Percentiles rank a stretch among this genome's conserved stretches.
These are phyloP conservation scores for Cerioporus squamosus DNA, from an alignment of 1,284 basidiomycete species.

Conservation along the genomic window DNA sequence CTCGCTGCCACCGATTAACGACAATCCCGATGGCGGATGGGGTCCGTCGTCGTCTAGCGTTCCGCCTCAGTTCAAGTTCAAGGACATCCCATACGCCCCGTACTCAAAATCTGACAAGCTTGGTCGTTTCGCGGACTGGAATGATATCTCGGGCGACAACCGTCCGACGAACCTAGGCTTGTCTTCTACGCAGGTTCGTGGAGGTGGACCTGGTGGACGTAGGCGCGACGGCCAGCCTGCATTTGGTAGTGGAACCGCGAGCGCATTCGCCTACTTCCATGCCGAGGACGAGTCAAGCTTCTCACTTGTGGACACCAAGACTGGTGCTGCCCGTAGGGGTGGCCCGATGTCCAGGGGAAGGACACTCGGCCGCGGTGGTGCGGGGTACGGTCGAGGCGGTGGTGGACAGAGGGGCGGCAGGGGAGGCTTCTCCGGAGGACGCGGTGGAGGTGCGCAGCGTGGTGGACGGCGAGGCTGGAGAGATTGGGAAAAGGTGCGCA, in stretches of 20 bases:
- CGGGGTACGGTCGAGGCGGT: conserved; percentile 45
- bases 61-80: conserved; percentile 83
- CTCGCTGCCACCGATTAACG: conserved; percentile 76
- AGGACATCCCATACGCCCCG: conserved; percentile 94
- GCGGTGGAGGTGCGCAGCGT: conserved; percentile 50
- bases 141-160: conserved; percentile 70
- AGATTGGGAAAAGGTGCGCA: conserved; percentile 90
- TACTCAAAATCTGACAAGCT: conserved; percentile 99
- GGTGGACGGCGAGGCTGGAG: conserved; percentile 85
- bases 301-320: conserved; percentile 93
- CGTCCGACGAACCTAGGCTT: conserved; percentile 61
- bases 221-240: conserved; percentile 71
- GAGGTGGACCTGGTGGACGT: conserved; percentile 50
- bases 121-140: conserved; percentile 98
- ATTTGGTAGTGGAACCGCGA: conserved; percentile 84
- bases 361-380: conserved; percentile 47
- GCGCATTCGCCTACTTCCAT: conserved; percentile 98
- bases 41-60: conserved; percentile 78
- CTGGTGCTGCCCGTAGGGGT: conserved; percentile 66
- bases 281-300: conserved; percentile 98
- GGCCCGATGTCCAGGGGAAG: conserved; percentile 66
- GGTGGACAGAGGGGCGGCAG: conserved; percentile 48
- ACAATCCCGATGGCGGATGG: conserved; percentile 85
- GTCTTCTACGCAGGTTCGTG: conserved; percentile 51
- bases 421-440: conserved; percentile 42